Percentiles rank a stretch among this genome's conserved stretches.
These are phyloP conservation scores for Neurospora sp. DNA, from an alignment of 495 filamentous ascomycete genomes.

Conservation along the genomic window DNA sequence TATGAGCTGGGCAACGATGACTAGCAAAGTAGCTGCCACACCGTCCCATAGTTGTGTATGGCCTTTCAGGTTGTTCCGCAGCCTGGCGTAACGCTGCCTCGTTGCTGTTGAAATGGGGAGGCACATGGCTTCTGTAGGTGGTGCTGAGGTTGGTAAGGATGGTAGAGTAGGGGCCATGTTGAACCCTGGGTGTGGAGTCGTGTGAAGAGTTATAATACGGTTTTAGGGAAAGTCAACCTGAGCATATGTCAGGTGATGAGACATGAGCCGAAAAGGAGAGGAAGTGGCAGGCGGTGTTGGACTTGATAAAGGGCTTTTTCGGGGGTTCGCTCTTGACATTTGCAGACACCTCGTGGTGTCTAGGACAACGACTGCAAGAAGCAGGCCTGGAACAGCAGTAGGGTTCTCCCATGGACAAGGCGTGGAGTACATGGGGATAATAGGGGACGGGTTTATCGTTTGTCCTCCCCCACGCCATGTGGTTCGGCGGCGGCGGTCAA, in stretches of 20 bases:
- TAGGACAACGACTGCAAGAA: conserved; percentile 19
- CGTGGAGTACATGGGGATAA: neutral
- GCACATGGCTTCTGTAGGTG: neutral
- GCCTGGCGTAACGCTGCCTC: neutral
- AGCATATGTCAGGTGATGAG: conserved; percentile 19
- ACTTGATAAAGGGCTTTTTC: conserved; percentile 14
- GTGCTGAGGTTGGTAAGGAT: neutral
- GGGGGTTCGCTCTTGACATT: conserved; percentile 16
- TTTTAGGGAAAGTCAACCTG: neutral
- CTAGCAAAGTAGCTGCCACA: conserved; percentile 9
- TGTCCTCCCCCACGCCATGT: conserved; percentile 21
- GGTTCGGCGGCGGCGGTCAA: conserved; percentile 1
- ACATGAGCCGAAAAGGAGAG: conserved; percentile 11
- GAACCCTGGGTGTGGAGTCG: neutral
- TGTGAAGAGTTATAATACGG: neutral
- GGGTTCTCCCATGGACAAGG: neutral
- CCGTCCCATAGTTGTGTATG: conserved; percentile 6
- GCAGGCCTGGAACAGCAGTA: neutral
- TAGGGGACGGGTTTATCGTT: conserved; percentile 14
- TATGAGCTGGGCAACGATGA: conserved; percentile 15
- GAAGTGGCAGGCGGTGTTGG: conserved; percentile 7
- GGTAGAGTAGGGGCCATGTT: conserved; percentile 3
- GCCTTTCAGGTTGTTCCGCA: neutral
- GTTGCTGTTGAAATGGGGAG: neutral
- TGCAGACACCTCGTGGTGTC: conserved; percentile 20